Evolutionary conservation across 164 flowering plant species (phyloP).

Genomic region (Tetracentron sinense): DNA sequence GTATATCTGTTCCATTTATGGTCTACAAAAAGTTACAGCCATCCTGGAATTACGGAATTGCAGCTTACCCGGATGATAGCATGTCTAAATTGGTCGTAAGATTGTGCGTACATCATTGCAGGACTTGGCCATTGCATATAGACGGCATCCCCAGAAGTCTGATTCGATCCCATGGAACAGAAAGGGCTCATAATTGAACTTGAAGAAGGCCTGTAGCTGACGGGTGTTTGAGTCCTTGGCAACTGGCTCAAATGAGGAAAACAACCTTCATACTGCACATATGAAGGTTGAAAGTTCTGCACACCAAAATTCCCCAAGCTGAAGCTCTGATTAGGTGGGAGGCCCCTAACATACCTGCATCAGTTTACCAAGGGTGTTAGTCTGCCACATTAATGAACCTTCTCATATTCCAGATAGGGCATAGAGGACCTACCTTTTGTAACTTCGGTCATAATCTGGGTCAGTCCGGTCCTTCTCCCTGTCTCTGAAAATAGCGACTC

Average conservation of each 20-base stretch:
- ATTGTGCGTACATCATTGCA: conserved; percentile 81
- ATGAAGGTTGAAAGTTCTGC: conserved; percentile 55
- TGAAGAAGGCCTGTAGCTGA: conserved; percentile 44
- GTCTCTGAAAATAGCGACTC: conserved; percentile 91
- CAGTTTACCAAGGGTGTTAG: conserved; percentile 6
- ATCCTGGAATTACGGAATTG: neutral
- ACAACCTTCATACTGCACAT: conserved; percentile 55
- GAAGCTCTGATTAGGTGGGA: conserved; percentile 41
- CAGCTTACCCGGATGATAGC: conserved; percentile 61
- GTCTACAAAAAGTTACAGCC: neutral
- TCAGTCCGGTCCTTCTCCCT: conserved; percentile 87
- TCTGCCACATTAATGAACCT: neutral
- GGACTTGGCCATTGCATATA: conserved; percentile 83
- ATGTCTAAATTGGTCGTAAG: conserved; percentile 76
- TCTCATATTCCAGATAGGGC: neutral
- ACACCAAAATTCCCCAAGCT: conserved; percentile 43
- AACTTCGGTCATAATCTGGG: conserved; percentile 95
- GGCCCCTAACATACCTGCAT: conserved; percentile 58
- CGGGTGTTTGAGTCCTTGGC: conserved; percentile 48
- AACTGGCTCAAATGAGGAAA: conserved; percentile 56
- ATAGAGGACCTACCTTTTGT: conserved; percentile 55
- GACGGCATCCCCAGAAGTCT: conserved; percentile 48
- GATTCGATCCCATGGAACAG: conserved; percentile 48
- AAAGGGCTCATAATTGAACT: conserved; percentile 50
- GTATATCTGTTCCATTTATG: neutral